A percentile compares a stretch with the other conserved stretches of the same genome.
Conservation (phyloP, 345 rosid genomes). For the Brassica napus region Da-Ae NC_063449.1:17334501-17335000, state of each 20-base stretch:
- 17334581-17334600: slow-evolving; percentile 37
- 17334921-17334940: slow-evolving; percentile 45
- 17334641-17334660: slow-evolving; percentile 15
- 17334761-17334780: slow-evolving; percentile 35
- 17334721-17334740: slow-evolving; percentile 31
- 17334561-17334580: slow-evolving; percentile 70
- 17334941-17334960: slow-evolving; percentile 45
- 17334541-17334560: slow-evolving; percentile 46
- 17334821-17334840: slow-evolving; percentile 34
- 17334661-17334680: slow-evolving; percentile 15
- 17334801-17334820: slow-evolving; percentile 33
- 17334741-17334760: slow-evolving; percentile 13
- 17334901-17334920: slow-evolving; percentile 33
- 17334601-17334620: slow-evolving; percentile 25
- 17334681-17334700: slow-evolving; percentile 10
- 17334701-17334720: slow-evolving; percentile 20
- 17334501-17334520: slow-evolving; percentile 74
- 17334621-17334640: slow-evolving; percentile 6
- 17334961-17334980: slow-evolving; percentile 28
- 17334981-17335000: slow-evolving; percentile 24
- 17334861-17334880: slow-evolving; percentile 44
- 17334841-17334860: slow-evolving; percentile 28
- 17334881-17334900: slow-evolving; percentile 28
- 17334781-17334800: background rate
- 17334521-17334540: slow-evolving; percentile 45